A percentile compares a stretch with the other conserved stretches of the same genome.
Evolutionary conservation across 768 basidiomycete species (phyloP).

Genomic region (Trichaptum fuscoviolaceum): DNA sequence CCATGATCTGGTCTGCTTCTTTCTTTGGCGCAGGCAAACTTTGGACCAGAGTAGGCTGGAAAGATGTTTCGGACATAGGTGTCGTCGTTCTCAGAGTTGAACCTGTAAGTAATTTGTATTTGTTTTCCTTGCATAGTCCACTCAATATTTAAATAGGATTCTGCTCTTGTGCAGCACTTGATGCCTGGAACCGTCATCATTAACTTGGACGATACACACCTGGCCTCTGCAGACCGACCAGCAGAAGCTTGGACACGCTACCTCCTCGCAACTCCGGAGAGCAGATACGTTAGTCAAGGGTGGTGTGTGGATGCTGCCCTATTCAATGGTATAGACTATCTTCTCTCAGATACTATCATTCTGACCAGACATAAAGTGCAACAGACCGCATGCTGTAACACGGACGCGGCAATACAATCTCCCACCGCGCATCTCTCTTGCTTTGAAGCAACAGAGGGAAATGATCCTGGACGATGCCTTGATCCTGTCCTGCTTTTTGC

Average conservation of each 20-base stretch:
- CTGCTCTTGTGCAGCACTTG: constrained; percentile 55
- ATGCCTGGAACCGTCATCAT: constrained; percentile 55
- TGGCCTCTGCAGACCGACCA: constrained; percentile 27
- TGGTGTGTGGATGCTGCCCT: constrained; percentile 51
- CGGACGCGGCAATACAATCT: constrained; percentile 9
- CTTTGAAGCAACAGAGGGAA: constrained; percentile 30
- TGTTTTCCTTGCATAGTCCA: constrained; percentile 10
- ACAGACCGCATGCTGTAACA: constrained; percentile 16
- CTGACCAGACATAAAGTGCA: constrained; percentile 23
- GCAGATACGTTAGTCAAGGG: constrained; percentile 28
- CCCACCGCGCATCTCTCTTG: constrained; percentile 29
- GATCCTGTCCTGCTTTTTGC: constrained; percentile 51
- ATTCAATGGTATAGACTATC: constrained; percentile 25
- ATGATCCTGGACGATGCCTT: constrained; percentile 39
- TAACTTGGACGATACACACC: constrained; percentile 54
- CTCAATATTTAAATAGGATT: constrained; percentile 37
- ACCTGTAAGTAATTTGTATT: constrained; percentile 34
- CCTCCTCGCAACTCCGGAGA: constrained; percentile 22
- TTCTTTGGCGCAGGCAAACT: constrained; percentile 24
- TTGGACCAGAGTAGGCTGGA: constrained; percentile 41
- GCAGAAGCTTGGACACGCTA: constrained; percentile 44
- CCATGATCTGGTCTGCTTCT: constrained; percentile 25
- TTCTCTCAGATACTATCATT: constrained; percentile 18
- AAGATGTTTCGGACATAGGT: constrained; percentile 46
- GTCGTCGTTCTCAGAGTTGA: constrained; percentile 51